phyloP scores from a whole-genome alignment of 2,329 filamentous ascomycete genomes.

The Pezicula radicicola region DNA sequence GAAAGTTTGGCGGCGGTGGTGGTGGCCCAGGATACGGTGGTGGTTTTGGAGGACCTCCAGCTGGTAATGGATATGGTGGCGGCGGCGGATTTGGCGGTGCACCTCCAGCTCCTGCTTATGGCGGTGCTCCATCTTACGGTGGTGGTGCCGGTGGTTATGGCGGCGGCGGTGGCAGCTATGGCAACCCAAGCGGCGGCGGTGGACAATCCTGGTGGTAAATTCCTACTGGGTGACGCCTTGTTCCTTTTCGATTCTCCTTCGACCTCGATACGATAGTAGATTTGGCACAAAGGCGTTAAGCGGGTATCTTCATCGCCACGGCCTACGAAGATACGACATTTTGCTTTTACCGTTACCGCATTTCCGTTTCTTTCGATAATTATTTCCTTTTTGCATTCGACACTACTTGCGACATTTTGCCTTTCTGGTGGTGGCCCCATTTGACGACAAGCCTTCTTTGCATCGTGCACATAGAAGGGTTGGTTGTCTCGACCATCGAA shows the following conservation, averaged over 20 bases:
- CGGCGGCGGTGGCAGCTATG: constrained; percentile 49
- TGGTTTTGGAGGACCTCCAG: constrained; percentile 23
- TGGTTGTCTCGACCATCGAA: constrained; percentile 26
- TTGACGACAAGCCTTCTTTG: constrained; percentile 22
- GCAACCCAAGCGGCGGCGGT: constrained; percentile 41
- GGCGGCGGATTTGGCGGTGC: constrained; percentile 44
- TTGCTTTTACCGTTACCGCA: constrained; percentile 8
- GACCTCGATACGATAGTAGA: constrained; percentile 17
- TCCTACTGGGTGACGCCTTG: constrained; percentile 15
- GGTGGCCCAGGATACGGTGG: constrained; percentile 41
- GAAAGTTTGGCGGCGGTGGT: constrained; percentile 66
- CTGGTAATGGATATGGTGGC: constrained; percentile 31
- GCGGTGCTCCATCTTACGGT: constrained; percentile 41
- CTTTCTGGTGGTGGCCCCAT: constrained; percentile 27
- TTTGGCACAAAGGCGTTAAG: constrained; percentile 23
- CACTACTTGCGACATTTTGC: constrained; percentile 20
- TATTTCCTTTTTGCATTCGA: constrained; percentile 13
- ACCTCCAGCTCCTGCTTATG: constrained; percentile 34
- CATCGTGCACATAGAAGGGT: constrained; percentile 20
- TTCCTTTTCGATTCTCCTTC: constrained; percentile 16
- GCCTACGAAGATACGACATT: constrained; percentile 8
- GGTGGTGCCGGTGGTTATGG: constrained; percentile 53
- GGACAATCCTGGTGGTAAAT: constrained; percentile 54
- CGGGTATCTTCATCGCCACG: constrained; percentile 20
- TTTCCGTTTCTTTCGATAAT: constrained; percentile 14